Conservation (phyloP, 805 yeast species). For the Kodamaea nitidulidarum region DNA sequence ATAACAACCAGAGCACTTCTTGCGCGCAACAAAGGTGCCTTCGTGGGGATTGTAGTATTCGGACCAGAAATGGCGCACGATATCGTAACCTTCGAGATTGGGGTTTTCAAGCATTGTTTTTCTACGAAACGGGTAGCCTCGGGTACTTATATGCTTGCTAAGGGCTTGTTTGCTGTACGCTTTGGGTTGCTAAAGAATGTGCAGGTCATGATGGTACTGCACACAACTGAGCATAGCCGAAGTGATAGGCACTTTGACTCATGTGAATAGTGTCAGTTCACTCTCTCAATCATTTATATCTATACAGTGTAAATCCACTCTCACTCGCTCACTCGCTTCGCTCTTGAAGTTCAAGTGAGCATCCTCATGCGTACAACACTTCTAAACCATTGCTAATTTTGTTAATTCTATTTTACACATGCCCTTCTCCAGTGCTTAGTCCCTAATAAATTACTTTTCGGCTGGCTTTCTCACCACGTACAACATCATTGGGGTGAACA, state of each 20-base stretch:
- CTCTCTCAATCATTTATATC: too few relatives aligned
- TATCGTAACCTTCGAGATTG: constrained; percentile 29
- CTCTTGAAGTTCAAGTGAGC: too few relatives aligned
- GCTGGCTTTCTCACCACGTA: constrained; percentile 82
- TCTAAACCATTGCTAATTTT: too few relatives aligned
- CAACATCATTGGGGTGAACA: constrained; percentile 98
- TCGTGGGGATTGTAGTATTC: constrained; percentile 36
- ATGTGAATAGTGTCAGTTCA: too few relatives aligned
- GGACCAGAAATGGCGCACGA: constrained; percentile 41
- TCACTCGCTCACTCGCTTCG: too few relatives aligned
- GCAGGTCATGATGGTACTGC: neutral
- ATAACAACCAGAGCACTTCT: constrained; percentile 39
- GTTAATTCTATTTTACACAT: too few relatives aligned
- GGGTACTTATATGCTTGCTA: neutral
- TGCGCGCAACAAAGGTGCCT: constrained; percentile 37
- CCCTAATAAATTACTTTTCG: constrained; percentile 4
- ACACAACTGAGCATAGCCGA: too few relatives aligned
- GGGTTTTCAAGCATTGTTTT: constrained; percentile 23
- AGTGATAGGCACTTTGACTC: too few relatives aligned
- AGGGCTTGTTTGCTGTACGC: too few relatives aligned
- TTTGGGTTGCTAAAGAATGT: constrained; percentile 1
- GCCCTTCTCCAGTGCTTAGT: too few relatives aligned
- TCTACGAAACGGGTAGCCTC: neutral
- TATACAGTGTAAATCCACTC: too few relatives aligned
- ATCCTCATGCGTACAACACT: too few relatives aligned